Percentiles rank a stretch among this genome's conserved stretches.
These are phyloP conservation scores for Hypoxylon sp. DNA, from an alignment of 2,329 filamentous ascomycete species.

Conservation along the genomic window DNA sequence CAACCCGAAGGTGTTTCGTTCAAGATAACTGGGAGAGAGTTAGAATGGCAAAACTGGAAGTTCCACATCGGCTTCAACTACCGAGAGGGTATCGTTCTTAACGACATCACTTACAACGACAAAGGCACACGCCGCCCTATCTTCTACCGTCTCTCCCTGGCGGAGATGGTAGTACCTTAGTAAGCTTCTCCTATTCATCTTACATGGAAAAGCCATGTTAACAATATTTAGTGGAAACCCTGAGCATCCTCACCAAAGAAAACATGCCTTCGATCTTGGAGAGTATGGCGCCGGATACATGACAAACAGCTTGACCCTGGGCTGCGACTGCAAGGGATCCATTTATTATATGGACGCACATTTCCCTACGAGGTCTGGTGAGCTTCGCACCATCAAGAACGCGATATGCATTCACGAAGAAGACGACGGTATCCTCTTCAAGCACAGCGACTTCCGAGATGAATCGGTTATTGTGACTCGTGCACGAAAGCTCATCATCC, in stretches of 20 bases:
- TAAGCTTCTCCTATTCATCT: slow-evolving; percentile 41
- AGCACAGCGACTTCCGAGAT: slow-evolving; percentile 93
- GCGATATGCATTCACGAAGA: slow-evolving; percentile 96
- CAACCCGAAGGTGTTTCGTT: slow-evolving; percentile 92
- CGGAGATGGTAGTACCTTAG: slow-evolving; percentile 94
- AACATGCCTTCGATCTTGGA: slow-evolving; percentile 82
- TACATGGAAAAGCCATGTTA: slow-evolving; percentile 22
- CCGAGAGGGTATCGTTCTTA: slow-evolving; percentile 87
- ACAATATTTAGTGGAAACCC: slow-evolving; percentile 67
- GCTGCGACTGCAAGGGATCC: slow-evolving; percentile 87
- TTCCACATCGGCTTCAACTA: slow-evolving; percentile 96
- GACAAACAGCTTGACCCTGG: slow-evolving; percentile 79
- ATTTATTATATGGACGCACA: slow-evolving; percentile 93
- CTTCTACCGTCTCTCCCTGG: slow-evolving; percentile 88
- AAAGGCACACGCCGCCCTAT: slow-evolving; percentile 78
- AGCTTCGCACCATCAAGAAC: slow-evolving; percentile 85
- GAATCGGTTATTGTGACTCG: slow-evolving; percentile 87
- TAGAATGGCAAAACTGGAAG: slow-evolving; percentile 94
- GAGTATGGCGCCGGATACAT: slow-evolving; percentile 86
- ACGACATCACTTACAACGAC: slow-evolving; percentile 90
- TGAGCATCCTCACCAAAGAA: slow-evolving; percentile 80
- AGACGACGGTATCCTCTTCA: slow-evolving; percentile 90
- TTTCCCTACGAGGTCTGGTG: slow-evolving; percentile 80
- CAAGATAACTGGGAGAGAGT: slow-evolving; percentile 73
- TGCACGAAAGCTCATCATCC: slow-evolving; percentile 84